These are phyloP conservation scores for Ogataea siamensis DNA, from an alignment of 805 yeast genomes.

Conservation along the genomic window DNA sequence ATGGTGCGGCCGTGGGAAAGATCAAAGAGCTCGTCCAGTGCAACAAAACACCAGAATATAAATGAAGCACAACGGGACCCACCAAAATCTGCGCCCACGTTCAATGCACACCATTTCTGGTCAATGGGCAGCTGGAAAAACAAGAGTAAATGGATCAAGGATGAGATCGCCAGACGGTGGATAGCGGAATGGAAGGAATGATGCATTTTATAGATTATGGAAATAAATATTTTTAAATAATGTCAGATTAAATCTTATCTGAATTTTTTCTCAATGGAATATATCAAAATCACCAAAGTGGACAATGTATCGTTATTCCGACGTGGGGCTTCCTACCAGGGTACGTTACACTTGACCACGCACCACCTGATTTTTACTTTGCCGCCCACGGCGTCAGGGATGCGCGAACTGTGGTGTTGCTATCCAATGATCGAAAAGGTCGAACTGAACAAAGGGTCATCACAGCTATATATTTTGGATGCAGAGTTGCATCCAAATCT, in stretches of 20 bases:
- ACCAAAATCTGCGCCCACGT: conserved; percentile 37
- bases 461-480: conserved; percentile 30
- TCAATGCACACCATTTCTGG: conserved; percentile 57
- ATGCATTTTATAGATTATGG: too few relatives aligned
- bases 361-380: conserved; percentile 70
- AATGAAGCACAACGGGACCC: conserved; percentile 5
- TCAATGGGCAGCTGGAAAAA: conserved; percentile 62
- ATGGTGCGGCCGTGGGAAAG: conserved; percentile 62
- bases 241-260: neutral
- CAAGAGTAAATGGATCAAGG: conserved; percentile 46
- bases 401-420: conserved; percentile 83
- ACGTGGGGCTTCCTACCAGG: conserved; percentile 54
- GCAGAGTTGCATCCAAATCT: conserved; percentile 18
- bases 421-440: conserved; percentile 78
- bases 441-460: conserved; percentile 54
- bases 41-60: neutral
- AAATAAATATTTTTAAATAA: neutral
- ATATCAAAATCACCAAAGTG: conserved; percentile 52
- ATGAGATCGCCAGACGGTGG: conserved; percentile 58
- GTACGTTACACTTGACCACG: conserved; percentile 67
- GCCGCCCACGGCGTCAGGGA: conserved; percentile 22
- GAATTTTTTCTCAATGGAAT: conserved; percentile 48
- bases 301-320: conserved; percentile 48
- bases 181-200: conserved; percentile 27
- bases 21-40: neutral